A percentile compares a stretch with the other conserved stretches of the same genome.
Conservation (phyloP, 371 early-diverging fungal genomes). For the Rhizopus arrhizus region DNA sequence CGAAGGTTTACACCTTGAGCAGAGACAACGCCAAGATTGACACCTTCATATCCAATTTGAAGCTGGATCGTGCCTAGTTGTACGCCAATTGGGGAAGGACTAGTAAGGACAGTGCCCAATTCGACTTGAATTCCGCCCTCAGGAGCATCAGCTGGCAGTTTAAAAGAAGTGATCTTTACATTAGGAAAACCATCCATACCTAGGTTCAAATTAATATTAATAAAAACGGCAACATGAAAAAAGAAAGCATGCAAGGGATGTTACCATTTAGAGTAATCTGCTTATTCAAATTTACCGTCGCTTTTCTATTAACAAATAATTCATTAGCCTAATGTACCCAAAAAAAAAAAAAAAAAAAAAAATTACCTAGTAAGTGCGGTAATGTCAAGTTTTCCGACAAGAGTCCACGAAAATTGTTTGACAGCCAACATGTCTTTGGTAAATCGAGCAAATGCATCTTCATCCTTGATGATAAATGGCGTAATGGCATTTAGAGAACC, state of each 20-base stretch:
- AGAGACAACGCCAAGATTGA: constrained; percentile 54
- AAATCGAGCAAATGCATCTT: constrained; percentile 52
- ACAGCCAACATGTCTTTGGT: constrained; percentile 57
- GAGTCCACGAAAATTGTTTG: constrained; percentile 56
- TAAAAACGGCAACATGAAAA: neutral
- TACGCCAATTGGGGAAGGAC: constrained; percentile 65
- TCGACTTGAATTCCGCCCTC: constrained; percentile 59
- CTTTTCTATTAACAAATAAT: constrained; percentile 31
- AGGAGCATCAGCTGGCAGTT: constrained; percentile 62
- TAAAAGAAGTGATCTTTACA: constrained; percentile 57
- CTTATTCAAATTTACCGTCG: constrained; percentile 48
- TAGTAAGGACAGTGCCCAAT: constrained; percentile 56
- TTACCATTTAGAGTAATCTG: constrained; percentile 39
- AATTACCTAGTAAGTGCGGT: constrained; percentile 56
- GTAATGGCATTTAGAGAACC: constrained; percentile 49
- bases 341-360: neutral
- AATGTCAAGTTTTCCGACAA: constrained; percentile 61
- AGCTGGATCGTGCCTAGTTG: constrained; percentile 60
- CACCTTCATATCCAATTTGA: constrained; percentile 54
- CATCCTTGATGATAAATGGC: constrained; percentile 51
- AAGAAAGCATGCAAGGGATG: neutral
- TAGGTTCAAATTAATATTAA: constrained; percentile 16
- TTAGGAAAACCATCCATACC: constrained; percentile 63
- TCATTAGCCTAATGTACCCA: neutral
- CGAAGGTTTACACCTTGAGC: constrained; percentile 50